These are phyloP conservation scores for Colletotrichum australisinense DNA, from an alignment of 2,329 filamentous ascomycete species.

Conservation along the genomic window DNA sequence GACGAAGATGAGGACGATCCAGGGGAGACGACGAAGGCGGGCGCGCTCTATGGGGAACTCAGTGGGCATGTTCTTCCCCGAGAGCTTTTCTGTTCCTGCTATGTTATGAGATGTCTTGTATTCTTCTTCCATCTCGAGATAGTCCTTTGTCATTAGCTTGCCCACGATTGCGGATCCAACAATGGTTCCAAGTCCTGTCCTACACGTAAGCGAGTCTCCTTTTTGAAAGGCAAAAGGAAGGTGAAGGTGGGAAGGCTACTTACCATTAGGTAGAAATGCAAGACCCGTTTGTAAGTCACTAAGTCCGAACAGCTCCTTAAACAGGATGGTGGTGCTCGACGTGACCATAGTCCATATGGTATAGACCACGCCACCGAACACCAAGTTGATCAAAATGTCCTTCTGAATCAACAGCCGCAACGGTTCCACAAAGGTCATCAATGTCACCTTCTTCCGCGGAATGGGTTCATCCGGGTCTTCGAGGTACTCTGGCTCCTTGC, in stretches of 20 bases:
- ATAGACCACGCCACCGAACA: conserved; percentile 51
- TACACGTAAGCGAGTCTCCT: not conserved
- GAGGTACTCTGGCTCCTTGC: conserved; percentile 29
- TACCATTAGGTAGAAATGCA: conserved; percentile 42
- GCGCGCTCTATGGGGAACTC: conserved; percentile 57
- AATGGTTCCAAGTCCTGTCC: conserved; percentile 50
- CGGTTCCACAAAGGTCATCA: conserved; percentile 47
- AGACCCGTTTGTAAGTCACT: conserved; percentile 41
- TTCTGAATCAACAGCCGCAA: conserved; percentile 53
- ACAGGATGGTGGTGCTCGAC: conserved; percentile 51
- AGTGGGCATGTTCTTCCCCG: conserved; percentile 40
- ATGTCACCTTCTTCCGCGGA: conserved; percentile 38
- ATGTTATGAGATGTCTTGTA: conserved; percentile 25
- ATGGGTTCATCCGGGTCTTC: conserved; percentile 32
- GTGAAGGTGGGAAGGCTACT: not conserved
- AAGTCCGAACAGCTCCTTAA: conserved; percentile 43
- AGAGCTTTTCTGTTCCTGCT: conserved; percentile 40
- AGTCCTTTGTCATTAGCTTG: conserved; percentile 53
- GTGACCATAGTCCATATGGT: conserved; percentile 61
- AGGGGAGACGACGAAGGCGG: conserved; percentile 52
- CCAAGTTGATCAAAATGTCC: conserved; percentile 55
- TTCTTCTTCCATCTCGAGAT: conserved; percentile 38
- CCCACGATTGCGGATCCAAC: conserved; percentile 53
- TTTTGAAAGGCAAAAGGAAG: not conserved
- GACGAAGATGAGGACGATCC: conserved; percentile 44